Evolutionary conservation across 2,329 filamentous ascomycete species (phyloP).

Genomic region (Akanthomyces dipterigenus): DNA sequence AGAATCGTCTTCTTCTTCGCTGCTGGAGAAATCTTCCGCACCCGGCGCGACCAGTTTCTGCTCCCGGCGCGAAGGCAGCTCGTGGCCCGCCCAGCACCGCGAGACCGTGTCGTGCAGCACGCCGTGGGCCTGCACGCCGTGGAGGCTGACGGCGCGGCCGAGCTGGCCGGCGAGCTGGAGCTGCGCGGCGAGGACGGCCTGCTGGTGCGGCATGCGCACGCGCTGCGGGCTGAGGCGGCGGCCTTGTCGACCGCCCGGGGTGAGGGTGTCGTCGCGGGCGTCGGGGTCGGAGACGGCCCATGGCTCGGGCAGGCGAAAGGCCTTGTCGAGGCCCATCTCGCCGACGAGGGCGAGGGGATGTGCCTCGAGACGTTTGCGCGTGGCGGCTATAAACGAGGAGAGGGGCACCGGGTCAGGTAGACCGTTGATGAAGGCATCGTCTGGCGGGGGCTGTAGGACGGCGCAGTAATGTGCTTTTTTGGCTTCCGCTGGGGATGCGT

Average conservation of each 20-base stretch:
- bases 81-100: conserved; percentile 63
- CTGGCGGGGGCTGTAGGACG: conserved; percentile 52
- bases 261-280: conserved; percentile 36
- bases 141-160: conserved; percentile 58
- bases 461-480: conserved; percentile 55
- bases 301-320: conserved; percentile 63
- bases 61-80: conserved; percentile 56
- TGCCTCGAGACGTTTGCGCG: conserved; percentile 44
- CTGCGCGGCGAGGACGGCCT: conserved; percentile 57
- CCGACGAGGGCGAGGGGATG: conserved; percentile 64
- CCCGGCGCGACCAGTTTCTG: conserved; percentile 40
- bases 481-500: conserved; percentile 24
- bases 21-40: conserved; percentile 39
- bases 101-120: conserved; percentile 59
- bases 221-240: conserved; percentile 59
- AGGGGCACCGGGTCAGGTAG: conserved; percentile 57
- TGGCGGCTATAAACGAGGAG: conserved; percentile 50
- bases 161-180: conserved; percentile 64
- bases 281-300: conserved; percentile 35
- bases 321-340: conserved; percentile 71
- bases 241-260: conserved; percentile 65
- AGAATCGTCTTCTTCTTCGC: conserved; percentile 22
- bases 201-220: conserved; percentile 64
- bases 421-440: conserved; percentile 36
- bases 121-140: conserved; percentile 72